A percentile compares a stretch with the other conserved stretches of the same genome.
Evolutionary conservation across 2,329 filamentous ascomycete species (phyloP).

Genomic region (Neofusicoccum sp.): DNA sequence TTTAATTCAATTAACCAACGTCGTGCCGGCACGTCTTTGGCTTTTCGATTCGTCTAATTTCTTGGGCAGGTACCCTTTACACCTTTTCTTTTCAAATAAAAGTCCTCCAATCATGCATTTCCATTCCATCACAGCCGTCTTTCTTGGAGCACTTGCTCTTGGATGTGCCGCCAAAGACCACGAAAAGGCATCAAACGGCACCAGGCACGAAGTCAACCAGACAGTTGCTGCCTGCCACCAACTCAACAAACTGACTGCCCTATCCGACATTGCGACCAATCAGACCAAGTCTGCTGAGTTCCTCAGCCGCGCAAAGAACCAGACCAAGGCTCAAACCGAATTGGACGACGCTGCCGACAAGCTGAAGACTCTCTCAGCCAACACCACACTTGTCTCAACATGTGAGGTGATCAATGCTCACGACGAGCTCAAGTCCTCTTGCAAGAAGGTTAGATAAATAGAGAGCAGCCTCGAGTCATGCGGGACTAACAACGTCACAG

Average conservation of each 20-base stretch:
- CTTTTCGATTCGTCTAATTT: not conserved
- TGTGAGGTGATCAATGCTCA: not conserved
- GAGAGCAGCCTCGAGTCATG: no score
- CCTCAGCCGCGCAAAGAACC: not conserved
- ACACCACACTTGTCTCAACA: not conserved
- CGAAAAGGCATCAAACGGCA: not conserved
- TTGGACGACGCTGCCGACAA: not conserved
- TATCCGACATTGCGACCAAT: not conserved
- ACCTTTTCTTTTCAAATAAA: not conserved
- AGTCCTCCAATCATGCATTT: not conserved
- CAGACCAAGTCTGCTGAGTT: not conserved
- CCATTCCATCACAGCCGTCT: not conserved
- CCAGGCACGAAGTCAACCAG: not conserved
- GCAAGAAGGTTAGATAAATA: not conserved
- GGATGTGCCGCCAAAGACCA: not conserved
- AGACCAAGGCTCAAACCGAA: not conserved
- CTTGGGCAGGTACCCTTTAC: not conserved
- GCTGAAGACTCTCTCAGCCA: not conserved
- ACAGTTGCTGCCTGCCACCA: not conserved
- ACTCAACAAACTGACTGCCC: not conserved
- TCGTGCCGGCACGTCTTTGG: conserved; percentile 3
- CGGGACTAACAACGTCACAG: not conserved
- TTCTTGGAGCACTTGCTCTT: not conserved
- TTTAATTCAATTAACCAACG: not conserved
- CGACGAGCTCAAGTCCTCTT: conserved; percentile 4